Base-by-base conservation (phyloP, 192 early-diverging fungal genomes). In the Coemansia sp. region DNA sequence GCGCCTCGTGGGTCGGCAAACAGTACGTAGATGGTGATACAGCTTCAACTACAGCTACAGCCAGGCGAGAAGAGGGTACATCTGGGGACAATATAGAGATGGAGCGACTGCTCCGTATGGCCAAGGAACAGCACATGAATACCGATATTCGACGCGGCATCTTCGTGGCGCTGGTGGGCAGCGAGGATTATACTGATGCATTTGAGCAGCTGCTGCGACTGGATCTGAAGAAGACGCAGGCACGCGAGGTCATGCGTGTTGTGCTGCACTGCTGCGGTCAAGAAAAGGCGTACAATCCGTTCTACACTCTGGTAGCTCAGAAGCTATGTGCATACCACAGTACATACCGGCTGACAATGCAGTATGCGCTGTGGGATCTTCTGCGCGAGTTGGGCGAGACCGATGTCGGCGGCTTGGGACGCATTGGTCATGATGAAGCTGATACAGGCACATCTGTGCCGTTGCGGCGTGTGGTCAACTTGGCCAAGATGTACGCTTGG, bases 311-410 rank as follows among this genome's bases (percentile, higher is more conserved):
- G 24, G 89, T 98, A 6, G 89, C 89, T 8, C 79, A 92, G 61
- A 84, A 88, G 58, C 80, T 99, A 59, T 96, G 94, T 73, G 76
- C 81, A 31, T 77, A 87, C 46, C 84, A 90, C 67, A 87, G 92
- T 72, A 87, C 88, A 7, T 93, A 89, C 84, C 89, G 88, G 75
- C 86, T 97, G 63, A 99, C 97, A 5, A 89, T 94, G 70, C 93
- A 96, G 85, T 99, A 92, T 73, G 87, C 89, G 17, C 84, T 99
- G 46, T 99, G 97, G 97, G 97, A 99, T 78, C 87, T 92, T 67
- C 70, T 99, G 60, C 88, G 97, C 57, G 90, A 88, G 57, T 83
- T 93, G 72, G 92, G 88, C 25, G 92, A 93, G 55, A 80, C 71
- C n/a, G 91, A 90, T 60, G 87, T 91, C 2, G 90, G 90, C 63